Evolutionary conservation across 805 yeast genomes (phyloP), one percentile per base, ranked within the genome.

Genomic region (Wickerhamiella sergipiensis): DNA sequence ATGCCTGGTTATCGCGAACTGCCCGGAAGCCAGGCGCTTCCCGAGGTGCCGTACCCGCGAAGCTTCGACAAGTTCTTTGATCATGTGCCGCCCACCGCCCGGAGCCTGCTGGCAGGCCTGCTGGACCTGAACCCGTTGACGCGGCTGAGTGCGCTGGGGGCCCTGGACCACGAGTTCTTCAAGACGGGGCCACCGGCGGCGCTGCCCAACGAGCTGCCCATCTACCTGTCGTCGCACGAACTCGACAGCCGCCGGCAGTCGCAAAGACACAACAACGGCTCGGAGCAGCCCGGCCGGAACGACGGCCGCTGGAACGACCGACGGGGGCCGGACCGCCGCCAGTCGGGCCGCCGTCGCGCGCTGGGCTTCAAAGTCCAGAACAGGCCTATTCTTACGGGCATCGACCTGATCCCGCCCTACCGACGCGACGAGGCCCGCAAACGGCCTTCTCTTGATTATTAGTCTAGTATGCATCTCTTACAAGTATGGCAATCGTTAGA

Each of bases 151-250:
- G 96, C 97, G 0, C 64, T 75, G 53, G 85, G 80, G 50, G 96
- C 96, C 0, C 65, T 85, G 46, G 69, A 75, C 15, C 88, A 86
- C 57, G 70, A 67, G 1, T 92, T 81, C 68, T 88, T 92, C 67
- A 70, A 63, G 17, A 70, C 69, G 3, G 80, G 74, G 0, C 97
- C 97, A 0, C 56, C 75, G 21, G 87, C 95, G 0, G 71, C 79
- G 39, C 48, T 57, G 13, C 77, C 80, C 0, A 60, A 61, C 6
- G 76, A 75, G 18, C 67, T 88, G n/a, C 83, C 87, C 3, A 74
- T 74, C 26, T 83, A 83, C 57, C 89, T 83, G 57, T 95, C 89
- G 55, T 79, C 95, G 54, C 97, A 92, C 64, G 97, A 90, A 65
- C 76, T 88, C 23, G 96, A 87, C 44, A 64, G 64, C 17, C 59